Evolutionary conservation across 495 filamentous ascomycete genomes (phyloP).

Genomic region (Penicillium goetzii): DNA sequence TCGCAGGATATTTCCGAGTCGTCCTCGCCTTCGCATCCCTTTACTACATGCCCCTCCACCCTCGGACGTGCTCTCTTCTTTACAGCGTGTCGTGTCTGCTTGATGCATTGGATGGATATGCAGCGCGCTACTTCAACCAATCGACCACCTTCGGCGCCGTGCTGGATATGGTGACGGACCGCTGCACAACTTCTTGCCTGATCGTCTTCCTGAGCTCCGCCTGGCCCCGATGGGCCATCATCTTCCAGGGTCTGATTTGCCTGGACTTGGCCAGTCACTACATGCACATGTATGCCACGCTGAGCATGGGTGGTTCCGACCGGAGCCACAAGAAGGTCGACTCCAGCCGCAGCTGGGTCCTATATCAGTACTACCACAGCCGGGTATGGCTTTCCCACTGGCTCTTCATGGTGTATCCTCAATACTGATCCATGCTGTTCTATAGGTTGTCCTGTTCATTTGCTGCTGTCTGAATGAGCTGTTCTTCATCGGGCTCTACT

Average conservation of each 20-base stretch:
- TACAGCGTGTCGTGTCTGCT: slow-evolving; percentile 93
- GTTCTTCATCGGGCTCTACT: slow-evolving; percentile 97
- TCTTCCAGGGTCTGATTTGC: slow-evolving; percentile 92
- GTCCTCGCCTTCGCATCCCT: slow-evolving; percentile 88
- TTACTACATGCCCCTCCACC: slow-evolving; percentile 98
- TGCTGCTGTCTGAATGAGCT: slow-evolving; percentile 90
- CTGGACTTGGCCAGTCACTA: slow-evolving; percentile 95
- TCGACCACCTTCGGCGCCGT: slow-evolving; percentile 94
- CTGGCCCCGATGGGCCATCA: slow-evolving; percentile 86
- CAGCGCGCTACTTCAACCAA: slow-evolving; percentile 85
- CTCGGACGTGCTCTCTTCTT: slow-evolving; percentile 86
- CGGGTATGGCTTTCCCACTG: slow-evolving; percentile 59
- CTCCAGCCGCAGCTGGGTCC: slow-evolving; percentile 63
- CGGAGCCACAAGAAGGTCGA: slow-evolving; percentile 95
- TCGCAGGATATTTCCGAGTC: slow-evolving; percentile 84
- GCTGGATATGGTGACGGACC: slow-evolving; percentile 95
- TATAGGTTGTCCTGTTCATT: slow-evolving; percentile 84
- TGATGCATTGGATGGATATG: slow-evolving; percentile 90
- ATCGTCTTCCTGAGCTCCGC: slow-evolving; percentile 91
- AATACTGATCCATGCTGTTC: slow-evolving; percentile 3
- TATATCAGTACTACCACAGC: slow-evolving; percentile 96
- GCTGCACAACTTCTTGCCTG: slow-evolving; percentile 92
- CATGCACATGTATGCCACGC: slow-evolving; percentile 96
- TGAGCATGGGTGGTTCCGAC: slow-evolving; percentile 72
- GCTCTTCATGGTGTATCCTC: neutral